phyloP scores from a whole-genome alignment of 2,329 filamentous ascomycete species.

The Stachybotrys chartarum region DNA sequence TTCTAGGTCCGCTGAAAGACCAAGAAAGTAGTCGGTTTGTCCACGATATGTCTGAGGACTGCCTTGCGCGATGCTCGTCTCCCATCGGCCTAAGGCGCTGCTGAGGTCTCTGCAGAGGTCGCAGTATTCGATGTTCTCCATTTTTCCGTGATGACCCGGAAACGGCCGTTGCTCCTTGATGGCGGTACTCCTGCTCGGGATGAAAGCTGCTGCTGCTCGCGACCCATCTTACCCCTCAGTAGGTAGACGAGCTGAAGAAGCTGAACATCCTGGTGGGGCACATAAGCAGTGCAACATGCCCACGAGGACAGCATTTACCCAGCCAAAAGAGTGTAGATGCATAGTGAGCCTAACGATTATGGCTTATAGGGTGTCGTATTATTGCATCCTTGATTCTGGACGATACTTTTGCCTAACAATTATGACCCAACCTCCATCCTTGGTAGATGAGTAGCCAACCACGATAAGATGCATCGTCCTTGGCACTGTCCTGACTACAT shows the following conservation, averaged over 20 bases:
- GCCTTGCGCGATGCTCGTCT: not conserved
- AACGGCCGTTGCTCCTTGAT: not conserved
- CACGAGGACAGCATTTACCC: not conserved
- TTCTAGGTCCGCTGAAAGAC: conserved; percentile 2
- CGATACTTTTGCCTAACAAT: too few relatives aligned
- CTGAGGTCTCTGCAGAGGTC: not conserved
- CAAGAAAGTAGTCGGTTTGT: conserved; percentile 1
- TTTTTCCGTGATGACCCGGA: not conserved
- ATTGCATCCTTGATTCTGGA: too few relatives aligned
- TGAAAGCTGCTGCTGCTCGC: not conserved
- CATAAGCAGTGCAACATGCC: not conserved
- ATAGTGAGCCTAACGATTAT: too few relatives aligned
- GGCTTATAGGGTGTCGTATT: too few relatives aligned
- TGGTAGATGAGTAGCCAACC: too few relatives aligned
- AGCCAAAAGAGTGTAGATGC: too few relatives aligned
- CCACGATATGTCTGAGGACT: not conserved
- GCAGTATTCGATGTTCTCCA: not conserved
- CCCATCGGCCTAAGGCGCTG: not conserved
- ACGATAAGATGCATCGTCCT: too few relatives aligned
- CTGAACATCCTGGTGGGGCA: not conserved
- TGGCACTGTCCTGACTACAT: too few relatives aligned
- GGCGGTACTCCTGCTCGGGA: not conserved
- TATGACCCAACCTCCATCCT: too few relatives aligned
- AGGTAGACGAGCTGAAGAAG: not conserved
- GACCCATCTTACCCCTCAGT: not conserved